A percentile compares a stretch with the other conserved stretches of the same genome.
Conservation (phyloP, 2,329 filamentous ascomycete genomes). For the Epichloe uncinata region DNA sequence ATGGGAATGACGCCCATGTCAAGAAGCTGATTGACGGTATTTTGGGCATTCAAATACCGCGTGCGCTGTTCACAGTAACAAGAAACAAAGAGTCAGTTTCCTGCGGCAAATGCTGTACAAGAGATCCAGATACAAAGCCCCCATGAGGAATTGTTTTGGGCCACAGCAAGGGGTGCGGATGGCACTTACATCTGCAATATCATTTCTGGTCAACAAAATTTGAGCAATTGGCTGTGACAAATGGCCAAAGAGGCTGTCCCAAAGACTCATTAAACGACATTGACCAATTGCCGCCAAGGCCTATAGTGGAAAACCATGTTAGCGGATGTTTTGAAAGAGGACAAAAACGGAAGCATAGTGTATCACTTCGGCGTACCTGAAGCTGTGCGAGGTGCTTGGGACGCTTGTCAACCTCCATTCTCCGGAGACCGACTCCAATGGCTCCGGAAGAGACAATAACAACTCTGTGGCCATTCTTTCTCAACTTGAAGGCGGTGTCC, state of each 20-base stretch:
- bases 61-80: conserved; percentile 44
- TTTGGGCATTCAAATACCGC: conserved; percentile 92
- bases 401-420: conserved; percentile 77
- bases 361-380: conserved; percentile 40
- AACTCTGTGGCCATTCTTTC: conserved; percentile 83
- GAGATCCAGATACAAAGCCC: background rate
- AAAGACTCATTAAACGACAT: conserved; percentile 86
- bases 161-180: background rate
- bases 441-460: conserved; percentile 95
- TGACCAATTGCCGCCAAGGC: conserved; percentile 93
- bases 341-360: background rate
- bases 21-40: conserved; percentile 79
- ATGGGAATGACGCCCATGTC: conserved; percentile 96
- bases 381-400: conserved; percentile 84
- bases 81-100: background rate
- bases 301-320: conserved; percentile 21
- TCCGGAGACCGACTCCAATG: conserved; percentile 81
- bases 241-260: conserved; percentile 85
- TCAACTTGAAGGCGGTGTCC: conserved; percentile 78
- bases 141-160: background rate
- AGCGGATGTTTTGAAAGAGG: background rate
- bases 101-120: background rate
- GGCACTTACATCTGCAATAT: conserved; percentile 73
- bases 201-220: conserved; percentile 84
- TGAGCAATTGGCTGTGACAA: conserved; percentile 85